A percentile compares a stretch with the other conserved stretches of the same genome.
Evolutionary conservation across 805 yeast genomes (phyloP).

Genomic region (Cyberlindnera bimundalis): DNA sequence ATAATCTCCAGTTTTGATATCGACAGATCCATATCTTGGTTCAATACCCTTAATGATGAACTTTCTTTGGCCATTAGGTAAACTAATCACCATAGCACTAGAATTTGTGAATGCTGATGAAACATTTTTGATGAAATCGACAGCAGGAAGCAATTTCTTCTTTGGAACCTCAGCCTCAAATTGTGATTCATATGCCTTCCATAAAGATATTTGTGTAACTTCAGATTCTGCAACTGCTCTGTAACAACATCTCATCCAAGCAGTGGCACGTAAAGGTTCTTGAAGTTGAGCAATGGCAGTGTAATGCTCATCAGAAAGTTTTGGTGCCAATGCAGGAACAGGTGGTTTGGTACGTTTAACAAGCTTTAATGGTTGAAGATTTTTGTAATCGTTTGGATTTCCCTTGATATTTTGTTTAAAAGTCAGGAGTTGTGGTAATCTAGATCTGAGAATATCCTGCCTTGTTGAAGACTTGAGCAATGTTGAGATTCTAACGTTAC

Average conservation of each 20-base stretch:
- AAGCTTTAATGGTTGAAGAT: constrained; percentile 33
- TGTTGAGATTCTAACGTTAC: constrained; percentile 50
- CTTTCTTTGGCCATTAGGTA: constrained; percentile 62
- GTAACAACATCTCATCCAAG: constrained; percentile 92
- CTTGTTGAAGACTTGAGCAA: constrained; percentile 46
- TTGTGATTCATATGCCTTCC: constrained; percentile 92
- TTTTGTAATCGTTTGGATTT: constrained; percentile 29
- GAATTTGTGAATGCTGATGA: constrained; percentile 84
- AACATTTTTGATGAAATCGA: constrained; percentile 93
- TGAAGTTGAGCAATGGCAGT: constrained; percentile 58
- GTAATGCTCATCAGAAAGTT: constrained; percentile 50
- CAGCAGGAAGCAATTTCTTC: constrained; percentile 79
- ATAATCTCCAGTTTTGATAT: constrained; percentile 41
- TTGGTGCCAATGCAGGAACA: constrained; percentile 66
- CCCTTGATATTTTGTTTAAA: constrained; percentile 41
- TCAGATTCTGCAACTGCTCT: constrained; percentile 75
- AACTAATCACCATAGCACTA: constrained; percentile 85
- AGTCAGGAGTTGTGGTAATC: constrained; percentile 59
- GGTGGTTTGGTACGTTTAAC: constrained; percentile 57
- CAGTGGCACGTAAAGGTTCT: constrained; percentile 89
- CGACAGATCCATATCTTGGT: constrained; percentile 67
- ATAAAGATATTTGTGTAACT: constrained; percentile 90
- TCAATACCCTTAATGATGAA: constrained; percentile 93
- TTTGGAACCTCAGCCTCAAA: constrained; percentile 60
- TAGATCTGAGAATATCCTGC: constrained; percentile 49